Evolutionary conservation across 169 alveolate genomes (phyloP).

Genomic region (Plasmodium falciparum): DNA sequence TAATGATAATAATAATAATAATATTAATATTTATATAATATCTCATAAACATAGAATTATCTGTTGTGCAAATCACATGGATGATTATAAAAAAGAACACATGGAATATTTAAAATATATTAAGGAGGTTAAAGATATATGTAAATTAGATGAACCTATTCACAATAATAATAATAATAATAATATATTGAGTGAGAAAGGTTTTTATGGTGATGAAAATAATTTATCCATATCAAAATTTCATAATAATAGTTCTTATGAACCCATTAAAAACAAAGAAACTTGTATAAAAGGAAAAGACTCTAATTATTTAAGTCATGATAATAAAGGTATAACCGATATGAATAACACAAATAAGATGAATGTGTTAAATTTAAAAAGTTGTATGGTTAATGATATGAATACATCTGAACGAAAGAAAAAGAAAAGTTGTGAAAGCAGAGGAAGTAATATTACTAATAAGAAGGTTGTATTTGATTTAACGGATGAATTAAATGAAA

Average conservation of each 20-base stretch:
- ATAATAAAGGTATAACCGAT: neutral
- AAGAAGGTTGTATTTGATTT: constrained; percentile 27
- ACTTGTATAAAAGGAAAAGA: no score
- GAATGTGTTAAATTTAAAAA: no score
- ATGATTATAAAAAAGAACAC: constrained; percentile 38
- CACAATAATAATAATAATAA: no score
- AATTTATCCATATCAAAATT: no score
- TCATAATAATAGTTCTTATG: no score
- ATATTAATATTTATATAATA: constrained; percentile 26
- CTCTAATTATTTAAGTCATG: neutral
- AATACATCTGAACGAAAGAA: neutral
- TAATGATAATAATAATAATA: constrained; percentile 16
- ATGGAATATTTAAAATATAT: constrained; percentile 13
- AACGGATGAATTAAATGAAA: constrained; percentile 12
- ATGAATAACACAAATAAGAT: no score
- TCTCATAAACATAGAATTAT: constrained; percentile 39
- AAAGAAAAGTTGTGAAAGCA: constrained; percentile 1
- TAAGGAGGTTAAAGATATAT: no score
- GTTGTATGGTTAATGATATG: no score
- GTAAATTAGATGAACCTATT: no score
- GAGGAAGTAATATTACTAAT: neutral
- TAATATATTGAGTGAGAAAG: no score
- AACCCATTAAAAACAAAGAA: no score
- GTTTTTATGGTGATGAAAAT: no score
- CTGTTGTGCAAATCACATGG: constrained; percentile 38